Base-by-base conservation (phyloP, 2,329 filamentous ascomycete genomes). In the Fusarium piperis region DNA sequence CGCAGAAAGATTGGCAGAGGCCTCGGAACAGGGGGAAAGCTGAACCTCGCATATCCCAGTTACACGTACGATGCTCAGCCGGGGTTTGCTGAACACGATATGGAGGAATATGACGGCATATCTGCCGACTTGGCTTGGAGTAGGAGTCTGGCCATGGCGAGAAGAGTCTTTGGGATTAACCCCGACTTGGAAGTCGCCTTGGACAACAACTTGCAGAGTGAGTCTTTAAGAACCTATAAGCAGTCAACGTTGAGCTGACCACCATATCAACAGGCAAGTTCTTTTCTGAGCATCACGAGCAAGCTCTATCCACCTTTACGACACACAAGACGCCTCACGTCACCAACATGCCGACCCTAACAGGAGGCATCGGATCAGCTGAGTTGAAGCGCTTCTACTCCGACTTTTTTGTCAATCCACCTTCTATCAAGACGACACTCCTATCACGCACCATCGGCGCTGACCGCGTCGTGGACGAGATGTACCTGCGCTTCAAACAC, bases 21-120 rank as follows among this genome's bases (percentile, higher is more conserved):
- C 4, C 66, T 80, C 0, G 84, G 84, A 1, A 75, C 79, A 0
- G 84, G 83, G 0, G 80, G 81, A 5, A 77, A 74, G 7, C 65
- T 83, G 38, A 70, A 77, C 11, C 72, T 82, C 1, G 82, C 79
- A 0, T 85, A 83, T 46, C 80, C 80, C 0, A 79, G 79, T 18
- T 85, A 85, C 46, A 78, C 80, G 1, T 85, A 85, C 56, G 68
- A 81, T 10, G 82, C 88, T 81, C 82, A 89, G 57, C 81, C 89
- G 0, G 93, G 93, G 0, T 94, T 95, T 69, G 92, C 92, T 0
- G 92, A 94, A 79, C 85, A 87, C 20, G 89, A 93, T 62, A 78
- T 93, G 33, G 90, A 92, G 3, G 88, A 92, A 71, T 94, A 90
- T 73, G 87, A 94, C 70, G 83, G 86, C 11, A 83, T 92, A 4